A percentile compares a stretch with the other conserved stretches of the same genome.
Evolutionary conservation across 371 early-diverging fungal species (phyloP).

Genomic region (Globomyces sp.): DNA sequence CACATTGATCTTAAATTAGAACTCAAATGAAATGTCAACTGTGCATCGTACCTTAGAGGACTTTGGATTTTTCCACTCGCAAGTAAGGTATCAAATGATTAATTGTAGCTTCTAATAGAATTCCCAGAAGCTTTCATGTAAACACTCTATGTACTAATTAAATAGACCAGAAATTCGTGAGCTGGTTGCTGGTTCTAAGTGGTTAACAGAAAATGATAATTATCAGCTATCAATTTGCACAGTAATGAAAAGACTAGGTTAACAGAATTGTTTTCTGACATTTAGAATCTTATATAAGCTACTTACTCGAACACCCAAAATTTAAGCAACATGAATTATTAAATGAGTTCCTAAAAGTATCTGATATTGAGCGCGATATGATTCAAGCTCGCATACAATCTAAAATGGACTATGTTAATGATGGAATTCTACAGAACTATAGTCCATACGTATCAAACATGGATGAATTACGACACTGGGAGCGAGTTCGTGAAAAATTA

Average conservation of each 20-base stretch:
- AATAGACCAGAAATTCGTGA: neutral
- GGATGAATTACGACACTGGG: neutral
- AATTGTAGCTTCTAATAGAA: neutral
- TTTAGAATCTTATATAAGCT: neutral
- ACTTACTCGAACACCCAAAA: slow-evolving; percentile 6
- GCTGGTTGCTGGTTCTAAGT: neutral
- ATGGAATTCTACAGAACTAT: neutral
- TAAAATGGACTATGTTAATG: slow-evolving; percentile 2
- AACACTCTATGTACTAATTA: too few species aligned
- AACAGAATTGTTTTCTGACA: neutral
- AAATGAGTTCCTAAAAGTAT: slow-evolving; percentile 1
- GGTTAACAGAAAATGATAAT: neutral
- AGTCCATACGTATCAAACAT: neutral
- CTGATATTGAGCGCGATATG: slow-evolving; percentile 10
- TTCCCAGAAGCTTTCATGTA: neutral
- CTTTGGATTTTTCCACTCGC: slow-evolving; percentile 9
- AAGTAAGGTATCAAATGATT: neutral
- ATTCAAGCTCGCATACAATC: slow-evolving; percentile 2
- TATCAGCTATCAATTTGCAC: neutral
- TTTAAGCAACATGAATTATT: slow-evolving; percentile 2
- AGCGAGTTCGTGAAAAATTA: neutral
- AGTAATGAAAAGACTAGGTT: neutral
- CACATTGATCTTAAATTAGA: neutral
- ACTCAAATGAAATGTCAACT: slow-evolving; percentile 3
- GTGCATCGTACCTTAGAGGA: neutral